A percentile compares a stretch with the other conserved stretches of the same genome.
Conservation (phyloP, 2,329 filamentous ascomycete genomes). For the Plectosphaerella sp. region DNA sequence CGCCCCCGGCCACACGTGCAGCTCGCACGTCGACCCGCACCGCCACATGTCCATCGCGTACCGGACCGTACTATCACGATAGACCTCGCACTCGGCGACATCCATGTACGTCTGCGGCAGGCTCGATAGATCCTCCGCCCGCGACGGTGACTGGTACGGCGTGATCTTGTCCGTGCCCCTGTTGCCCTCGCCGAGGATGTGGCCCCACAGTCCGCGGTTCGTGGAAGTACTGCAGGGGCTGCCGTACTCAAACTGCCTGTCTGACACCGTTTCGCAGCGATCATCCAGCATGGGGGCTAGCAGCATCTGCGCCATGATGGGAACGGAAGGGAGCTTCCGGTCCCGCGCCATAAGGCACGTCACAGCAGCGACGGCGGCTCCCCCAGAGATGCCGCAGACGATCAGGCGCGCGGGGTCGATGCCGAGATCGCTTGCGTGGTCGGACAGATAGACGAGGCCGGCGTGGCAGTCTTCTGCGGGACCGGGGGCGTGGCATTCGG, state of each 20-base stretch:
- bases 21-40: constrained; percentile 13
- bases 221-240: constrained; percentile 11
- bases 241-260: constrained; percentile 15
- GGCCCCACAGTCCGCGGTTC: constrained; percentile 12
- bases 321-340: constrained; percentile 4
- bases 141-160: constrained; percentile 12
- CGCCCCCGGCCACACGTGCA: constrained; percentile 15
- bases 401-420: constrained; percentile 13
- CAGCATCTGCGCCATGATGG: constrained; percentile 15
- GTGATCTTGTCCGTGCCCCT: constrained; percentile 9
- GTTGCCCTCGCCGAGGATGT: constrained; percentile 7
- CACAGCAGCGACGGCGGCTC: not conserved
- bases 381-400: constrained; percentile 11
- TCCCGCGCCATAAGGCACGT: constrained; percentile 12
- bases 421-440: constrained; percentile 8
- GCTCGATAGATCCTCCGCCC: constrained; percentile 10
- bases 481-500: constrained; percentile 16
- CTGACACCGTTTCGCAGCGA: constrained; percentile 11
- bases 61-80: constrained; percentile 13
- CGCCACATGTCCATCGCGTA: constrained; percentile 14
- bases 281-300: constrained; percentile 17
- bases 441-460: constrained; percentile 13
- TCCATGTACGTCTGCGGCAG: constrained; percentile 16
- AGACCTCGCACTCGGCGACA: constrained; percentile 14
- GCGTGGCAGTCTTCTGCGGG: constrained; percentile 14